Percentiles rank a stretch among this genome's conserved stretches.
Evolutionary conservation across 2,329 filamentous ascomycete genomes (phyloP).

Genomic region (Aureobasidium mangrovei): DNA sequence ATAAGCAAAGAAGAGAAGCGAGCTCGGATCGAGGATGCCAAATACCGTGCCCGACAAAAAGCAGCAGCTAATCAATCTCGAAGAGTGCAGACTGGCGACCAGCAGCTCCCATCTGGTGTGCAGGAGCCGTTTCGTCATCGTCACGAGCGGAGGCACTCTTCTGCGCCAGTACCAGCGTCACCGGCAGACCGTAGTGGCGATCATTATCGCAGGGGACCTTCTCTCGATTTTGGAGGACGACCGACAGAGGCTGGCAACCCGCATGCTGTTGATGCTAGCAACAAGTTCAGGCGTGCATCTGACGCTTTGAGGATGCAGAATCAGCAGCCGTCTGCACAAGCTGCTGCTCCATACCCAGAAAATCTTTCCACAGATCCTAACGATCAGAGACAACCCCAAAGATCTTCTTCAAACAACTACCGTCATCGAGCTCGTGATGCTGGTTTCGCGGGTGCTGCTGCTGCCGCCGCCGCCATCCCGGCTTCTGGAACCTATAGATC

Average conservation of each 20-base stretch:
- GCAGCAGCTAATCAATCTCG: constrained; percentile 13
- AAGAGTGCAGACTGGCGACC: constrained; percentile 1
- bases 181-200: neutral
- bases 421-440: constrained; percentile 23
- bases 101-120: neutral
- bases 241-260: neutral
- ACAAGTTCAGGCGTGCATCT: constrained; percentile 14
- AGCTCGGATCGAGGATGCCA: constrained; percentile 73
- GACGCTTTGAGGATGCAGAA: constrained; percentile 14
- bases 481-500: neutral
- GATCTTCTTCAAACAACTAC: constrained; percentile 18
- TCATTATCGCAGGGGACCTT: neutral
- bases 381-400: neutral
- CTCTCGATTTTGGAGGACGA: neutral
- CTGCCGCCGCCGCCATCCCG: constrained; percentile 17
- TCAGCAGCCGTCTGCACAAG: neutral
- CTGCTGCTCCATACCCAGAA: neutral
- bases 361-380: neutral
- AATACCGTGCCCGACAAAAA: constrained; percentile 59
- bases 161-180: neutral
- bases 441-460: constrained; percentile 25
- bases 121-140: neutral
- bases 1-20: constrained; percentile 96
- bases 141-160: constrained; percentile 3
- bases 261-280: constrained; percentile 1